Conservation (phyloP, 1,284 basidiomycete species). For the Omphalotus olearius region DNA sequence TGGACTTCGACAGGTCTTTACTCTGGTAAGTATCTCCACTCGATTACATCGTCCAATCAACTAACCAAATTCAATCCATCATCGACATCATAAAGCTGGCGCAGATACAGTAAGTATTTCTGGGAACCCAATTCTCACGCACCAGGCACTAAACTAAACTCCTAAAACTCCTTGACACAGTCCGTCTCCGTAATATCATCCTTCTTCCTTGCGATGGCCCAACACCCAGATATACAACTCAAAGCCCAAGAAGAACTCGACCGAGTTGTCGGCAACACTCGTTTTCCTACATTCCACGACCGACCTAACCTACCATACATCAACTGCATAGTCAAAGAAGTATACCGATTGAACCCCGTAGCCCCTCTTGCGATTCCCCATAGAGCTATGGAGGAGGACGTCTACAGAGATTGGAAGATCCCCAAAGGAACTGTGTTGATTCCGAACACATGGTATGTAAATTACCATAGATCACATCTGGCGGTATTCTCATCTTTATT, state of each 20-base stretch:
- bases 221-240: conserved; percentile 5
- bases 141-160: no score
- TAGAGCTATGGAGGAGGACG: background rate
- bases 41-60: background rate
- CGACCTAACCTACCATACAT: conserved; percentile 4
- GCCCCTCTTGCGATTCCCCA: conserved; percentile 2
- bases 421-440: background rate
- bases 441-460: background rate
- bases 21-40: background rate
- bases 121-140: background rate
- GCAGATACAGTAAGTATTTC: conserved; percentile 14
- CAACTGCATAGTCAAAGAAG: conserved; percentile 8
- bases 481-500: background rate
- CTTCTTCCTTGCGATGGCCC: conserved; percentile 6
- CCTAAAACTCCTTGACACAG: conserved; percentile 1
- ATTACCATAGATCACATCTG: background rate
- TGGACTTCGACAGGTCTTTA: conserved; percentile 5
- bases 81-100: conserved; percentile 2
- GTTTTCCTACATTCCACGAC: conserved; percentile 4
- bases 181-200: conserved; percentile 4
- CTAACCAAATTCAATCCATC: background rate
- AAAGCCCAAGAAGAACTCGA: conserved; percentile 13
- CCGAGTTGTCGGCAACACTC: background rate
- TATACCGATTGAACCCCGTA: conserved; percentile 5
- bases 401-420: conserved; percentile 3